These are phyloP conservation scores for Trichophaea hybrida DNA, from an alignment of 2,329 filamentous ascomycete species.

Conservation along the genomic window DNA sequence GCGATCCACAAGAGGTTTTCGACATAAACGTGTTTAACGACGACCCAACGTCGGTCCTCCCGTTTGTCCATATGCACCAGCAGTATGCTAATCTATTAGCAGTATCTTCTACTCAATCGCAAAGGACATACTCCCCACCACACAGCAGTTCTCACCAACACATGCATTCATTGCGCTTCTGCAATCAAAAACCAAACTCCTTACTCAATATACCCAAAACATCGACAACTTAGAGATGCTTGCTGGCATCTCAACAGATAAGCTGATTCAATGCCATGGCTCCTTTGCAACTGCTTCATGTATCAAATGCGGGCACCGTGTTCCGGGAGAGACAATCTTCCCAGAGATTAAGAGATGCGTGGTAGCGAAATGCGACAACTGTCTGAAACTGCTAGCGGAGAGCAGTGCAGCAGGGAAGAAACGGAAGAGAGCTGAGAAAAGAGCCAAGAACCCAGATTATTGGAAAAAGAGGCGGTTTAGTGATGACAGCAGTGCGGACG, in stretches of 20 bases:
- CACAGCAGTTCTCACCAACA: constrained; percentile 72
- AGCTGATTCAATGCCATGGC: constrained; percentile 89
- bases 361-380: constrained; percentile 65
- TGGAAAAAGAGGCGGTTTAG: constrained; percentile 25
- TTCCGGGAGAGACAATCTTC: constrained; percentile 64
- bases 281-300: constrained; percentile 89
- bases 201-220: constrained; percentile 97
- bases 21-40: constrained; percentile 76
- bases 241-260: constrained; percentile 66
- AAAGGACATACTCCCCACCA: constrained; percentile 72
- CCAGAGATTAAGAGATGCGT: constrained; percentile 59
- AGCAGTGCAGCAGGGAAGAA: constrained; percentile 40
- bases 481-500: constrained; percentile 24
- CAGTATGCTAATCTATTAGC: constrained; percentile 4
- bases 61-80: not conserved
- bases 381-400: constrained; percentile 43
- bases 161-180: constrained; percentile 87
- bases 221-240: constrained; percentile 90
- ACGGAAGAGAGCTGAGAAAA: constrained; percentile 32
- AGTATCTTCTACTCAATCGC: constrained; percentile 78
- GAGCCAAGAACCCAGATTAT: constrained; percentile 2
- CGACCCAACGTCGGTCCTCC: constrained; percentile 45
- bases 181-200: constrained; percentile 72
- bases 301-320: constrained; percentile 61
- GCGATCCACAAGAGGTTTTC: constrained; percentile 88